Evolutionary conservation across 1,139 yeast species (phyloP).

Genomic region (Zygoascus sp.): DNA sequence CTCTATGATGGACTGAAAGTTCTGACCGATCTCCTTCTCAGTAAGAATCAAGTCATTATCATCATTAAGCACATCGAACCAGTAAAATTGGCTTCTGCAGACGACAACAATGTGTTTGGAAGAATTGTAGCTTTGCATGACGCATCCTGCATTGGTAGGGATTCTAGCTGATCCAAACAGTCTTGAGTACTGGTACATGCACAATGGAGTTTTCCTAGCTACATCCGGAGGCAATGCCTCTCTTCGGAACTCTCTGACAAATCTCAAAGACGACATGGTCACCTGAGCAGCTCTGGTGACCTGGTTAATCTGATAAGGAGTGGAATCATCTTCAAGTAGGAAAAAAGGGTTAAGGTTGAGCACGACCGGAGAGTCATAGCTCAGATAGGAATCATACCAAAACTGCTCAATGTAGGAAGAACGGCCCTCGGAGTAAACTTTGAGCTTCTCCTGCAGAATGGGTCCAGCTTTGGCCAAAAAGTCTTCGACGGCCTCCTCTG

Average conservation of each 20-base stretch:
- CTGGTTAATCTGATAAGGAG: constrained; percentile 67
- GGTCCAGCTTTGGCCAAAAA: constrained; percentile 58
- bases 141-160: constrained; percentile 75
- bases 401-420: constrained; percentile 86
- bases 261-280: constrained; percentile 69
- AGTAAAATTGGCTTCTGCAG: constrained; percentile 82
- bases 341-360: constrained; percentile 84
- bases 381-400: constrained; percentile 86
- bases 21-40: constrained; percentile 70
- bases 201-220: constrained; percentile 59
- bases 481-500: constrained; percentile 54
- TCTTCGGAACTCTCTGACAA: constrained; percentile 70
- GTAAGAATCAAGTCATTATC: constrained; percentile 63
- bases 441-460: constrained; percentile 57
- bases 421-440: constrained; percentile 57
- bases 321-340: constrained; percentile 84
- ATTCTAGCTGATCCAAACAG: constrained; percentile 83
- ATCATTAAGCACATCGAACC: constrained; percentile 85
- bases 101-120: constrained; percentile 81
- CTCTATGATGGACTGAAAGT: constrained; percentile 67
- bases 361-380: constrained; percentile 82
- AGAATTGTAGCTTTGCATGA: constrained; percentile 72
- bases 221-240: constrained; percentile 72
- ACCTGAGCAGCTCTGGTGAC: constrained; percentile 79
- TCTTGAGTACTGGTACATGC: constrained; percentile 87